These are phyloP conservation scores for Alternaria triticimaculans DNA, from an alignment of 2,329 filamentous ascomycete genomes.

Conservation along the genomic window DNA sequence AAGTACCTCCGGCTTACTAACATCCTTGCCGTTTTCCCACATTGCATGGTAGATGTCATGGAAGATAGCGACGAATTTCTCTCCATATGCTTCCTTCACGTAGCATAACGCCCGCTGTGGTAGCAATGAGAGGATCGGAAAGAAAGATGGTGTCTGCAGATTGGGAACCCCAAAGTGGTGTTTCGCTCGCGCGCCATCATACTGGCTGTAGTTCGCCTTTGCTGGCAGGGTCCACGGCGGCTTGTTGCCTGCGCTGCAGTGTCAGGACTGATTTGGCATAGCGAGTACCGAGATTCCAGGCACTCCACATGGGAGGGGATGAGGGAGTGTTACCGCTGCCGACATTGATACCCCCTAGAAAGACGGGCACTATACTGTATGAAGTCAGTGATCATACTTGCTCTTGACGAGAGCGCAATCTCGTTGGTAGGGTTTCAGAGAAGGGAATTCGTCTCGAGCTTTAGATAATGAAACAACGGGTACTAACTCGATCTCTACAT, in stretches of 20 bases:
- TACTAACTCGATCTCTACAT: slow-evolving; percentile 70
- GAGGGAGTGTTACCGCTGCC: slow-evolving; percentile 44
- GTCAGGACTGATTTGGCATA: slow-evolving; percentile 4
- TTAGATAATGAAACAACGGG: neutral
- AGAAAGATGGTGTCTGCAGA: slow-evolving; percentile 56
- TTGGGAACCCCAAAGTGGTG: slow-evolving; percentile 58
- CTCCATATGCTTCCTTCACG: slow-evolving; percentile 66
- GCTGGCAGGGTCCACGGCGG: slow-evolving; percentile 75
- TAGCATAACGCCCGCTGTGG: slow-evolving; percentile 71
- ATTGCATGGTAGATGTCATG: slow-evolving; percentile 65
- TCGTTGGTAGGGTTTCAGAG: neutral
- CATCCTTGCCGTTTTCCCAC: slow-evolving; percentile 67
- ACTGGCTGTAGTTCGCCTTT: slow-evolving; percentile 67
- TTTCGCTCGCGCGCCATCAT: slow-evolving; percentile 58
- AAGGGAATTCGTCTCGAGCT: neutral
- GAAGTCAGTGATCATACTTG: slow-evolving; percentile 12
- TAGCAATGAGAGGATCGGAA: slow-evolving; percentile 62
- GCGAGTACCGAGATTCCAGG: neutral
- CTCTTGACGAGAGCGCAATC: neutral
- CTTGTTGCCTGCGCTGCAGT: slow-evolving; percentile 65
- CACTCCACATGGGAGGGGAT: neutral
- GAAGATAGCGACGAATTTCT: slow-evolving; percentile 59
- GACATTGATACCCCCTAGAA: slow-evolving; percentile 62
- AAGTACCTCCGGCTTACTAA: slow-evolving; percentile 66
- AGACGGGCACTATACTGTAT: slow-evolving; percentile 71